Evolutionary conservation across 2,329 filamentous ascomycete genomes (phyloP), one percentile per base, ranked within the genome.

Genomic region (Fusarium fujikuroi): DNA sequence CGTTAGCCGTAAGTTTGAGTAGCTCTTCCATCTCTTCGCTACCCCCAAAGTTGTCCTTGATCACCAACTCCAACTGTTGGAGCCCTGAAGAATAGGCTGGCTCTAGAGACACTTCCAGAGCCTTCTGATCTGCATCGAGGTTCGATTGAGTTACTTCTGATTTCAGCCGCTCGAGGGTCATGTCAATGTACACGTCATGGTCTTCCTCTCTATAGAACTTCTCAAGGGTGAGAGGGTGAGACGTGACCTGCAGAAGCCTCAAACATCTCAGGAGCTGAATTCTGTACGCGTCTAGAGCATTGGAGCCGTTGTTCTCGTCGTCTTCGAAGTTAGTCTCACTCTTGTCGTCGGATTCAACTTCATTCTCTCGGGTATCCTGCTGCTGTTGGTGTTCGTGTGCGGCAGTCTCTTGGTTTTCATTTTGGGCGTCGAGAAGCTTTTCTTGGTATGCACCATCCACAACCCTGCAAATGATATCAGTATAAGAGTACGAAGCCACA

Each of bases 171-270:
- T 21, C 12, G 2, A 75, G n/a, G 3, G 5, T 2, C 7, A 21
- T n/a, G 9, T 25, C 6, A 9, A 79, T 52, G 0, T 60, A 42
- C 2, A 40, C n/a, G 0, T 34, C 18, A 0, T 54, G 18, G 4
- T 69, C 15, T 0, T 16, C 9, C 9, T 53, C 14, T 47, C 69
- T 68, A 15, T 81, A 60, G n/a, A 78, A 57, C 3, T n/a, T 69
- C 19, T 83, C 81, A 0, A 82, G 63, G 16, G 72, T 75, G 53
- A 81, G 80, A 0, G 74, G 43, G 28, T 83, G 81, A 1, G 80
- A 82, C 0, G 75, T 59, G 0, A 70, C 62, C 42, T 81, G 78
- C 0, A 77, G 66, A 0, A 76, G n/a, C 1, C 71, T 60, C 10
- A 8, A n/a, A 1, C 43, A 43, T 19, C 53, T 23, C 9, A n/a